A percentile compares a stretch with the other conserved stretches of the same genome.
Conservation (phyloP, 1,284 basidiomycete genomes). For the Leccinum fallax region DNA sequence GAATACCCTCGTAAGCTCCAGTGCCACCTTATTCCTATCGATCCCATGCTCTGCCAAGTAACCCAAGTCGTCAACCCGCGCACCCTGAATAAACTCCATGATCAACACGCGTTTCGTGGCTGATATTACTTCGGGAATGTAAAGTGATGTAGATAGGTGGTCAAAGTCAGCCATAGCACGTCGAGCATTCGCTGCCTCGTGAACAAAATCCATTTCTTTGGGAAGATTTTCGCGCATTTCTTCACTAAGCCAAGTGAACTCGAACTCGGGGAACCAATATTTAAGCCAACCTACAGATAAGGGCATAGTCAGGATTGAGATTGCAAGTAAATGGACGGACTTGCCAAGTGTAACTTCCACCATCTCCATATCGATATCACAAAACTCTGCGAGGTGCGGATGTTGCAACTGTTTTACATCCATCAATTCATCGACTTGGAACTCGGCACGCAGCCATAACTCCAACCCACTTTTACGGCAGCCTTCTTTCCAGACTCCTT, state of each 20-base stretch:
- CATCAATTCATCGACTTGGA: constrained; percentile 10
- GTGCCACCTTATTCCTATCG: constrained; percentile 90
- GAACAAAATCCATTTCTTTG: constrained; percentile 92
- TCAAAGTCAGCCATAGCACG: constrained; percentile 77
- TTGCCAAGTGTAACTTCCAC: constrained; percentile 80
- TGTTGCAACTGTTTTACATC: constrained; percentile 74
- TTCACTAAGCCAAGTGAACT: constrained; percentile 92
- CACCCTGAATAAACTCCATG: constrained; percentile 94
- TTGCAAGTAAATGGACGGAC: constrained; percentile 17
- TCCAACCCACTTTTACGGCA: constrained; percentile 79
- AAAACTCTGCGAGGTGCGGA: constrained; percentile 92
- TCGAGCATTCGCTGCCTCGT: constrained; percentile 88
- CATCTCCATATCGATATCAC: constrained; percentile 80
- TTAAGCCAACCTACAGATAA: constrained; percentile 75
- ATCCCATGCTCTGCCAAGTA: constrained; percentile 87
- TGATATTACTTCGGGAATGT: constrained; percentile 87
- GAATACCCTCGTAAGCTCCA: constrained; percentile 90
- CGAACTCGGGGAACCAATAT: constrained; percentile 86
- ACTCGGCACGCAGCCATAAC: neutral
- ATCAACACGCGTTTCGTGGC: constrained; percentile 87
- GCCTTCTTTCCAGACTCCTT: constrained; percentile 72
- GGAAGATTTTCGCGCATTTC: constrained; percentile 94
- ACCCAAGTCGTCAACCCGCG: constrained; percentile 85
- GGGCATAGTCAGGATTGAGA: neutral
- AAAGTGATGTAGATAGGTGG: constrained; percentile 76